A percentile compares a stretch with the other conserved stretches of the same genome.
Conservation (phyloP, 139 green algal species). For the Bryopsis sp. region DNA sequence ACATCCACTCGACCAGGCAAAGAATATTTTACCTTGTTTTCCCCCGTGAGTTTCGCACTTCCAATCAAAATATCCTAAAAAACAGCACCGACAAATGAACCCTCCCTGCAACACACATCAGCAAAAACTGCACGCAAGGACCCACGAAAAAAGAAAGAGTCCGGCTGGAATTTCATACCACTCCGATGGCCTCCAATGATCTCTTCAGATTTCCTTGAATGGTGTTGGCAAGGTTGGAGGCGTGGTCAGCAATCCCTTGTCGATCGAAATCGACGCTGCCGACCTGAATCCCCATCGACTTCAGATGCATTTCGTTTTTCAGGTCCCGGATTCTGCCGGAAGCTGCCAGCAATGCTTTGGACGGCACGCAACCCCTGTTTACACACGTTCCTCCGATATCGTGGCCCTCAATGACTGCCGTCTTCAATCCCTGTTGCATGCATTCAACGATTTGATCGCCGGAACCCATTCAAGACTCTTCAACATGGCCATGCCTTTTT, state of each 20-base stretch:
- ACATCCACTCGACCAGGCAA: slow-evolving; percentile 86
- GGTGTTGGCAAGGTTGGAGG: slow-evolving; percentile 74
- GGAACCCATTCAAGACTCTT: background rate
- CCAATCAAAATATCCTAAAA: slow-evolving; percentile 86
- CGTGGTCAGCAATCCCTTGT: slow-evolving; percentile 87
- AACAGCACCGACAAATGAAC: background rate
- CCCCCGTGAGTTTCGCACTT: slow-evolving; percentile 71
- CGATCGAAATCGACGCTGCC: slow-evolving; percentile 80
- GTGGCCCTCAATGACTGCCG: slow-evolving; percentile 92
- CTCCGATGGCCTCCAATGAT: slow-evolving; percentile 84
- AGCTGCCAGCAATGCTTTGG: slow-evolving; percentile 93
- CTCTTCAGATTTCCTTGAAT: slow-evolving; percentile 89
- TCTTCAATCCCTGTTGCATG: slow-evolving; percentile 77
- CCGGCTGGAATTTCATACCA: slow-evolving; percentile 65
- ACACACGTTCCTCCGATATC: slow-evolving; percentile 98
- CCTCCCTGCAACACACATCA: background rate
- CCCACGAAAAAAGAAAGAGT: slow-evolving; percentile 11
- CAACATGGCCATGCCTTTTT: background rate
- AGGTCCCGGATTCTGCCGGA: slow-evolving; percentile 87
- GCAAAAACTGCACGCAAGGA: background rate
- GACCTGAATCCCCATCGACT: slow-evolving; percentile 86
- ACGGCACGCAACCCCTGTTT: slow-evolving; percentile 98
- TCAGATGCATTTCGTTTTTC: slow-evolving; percentile 84
- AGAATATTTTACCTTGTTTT: slow-evolving; percentile 79
- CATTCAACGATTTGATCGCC: background rate